Evolutionary conservation across 2,329 filamentous ascomycete species (phyloP).

Genomic region (Fusarium mexicanum): DNA sequence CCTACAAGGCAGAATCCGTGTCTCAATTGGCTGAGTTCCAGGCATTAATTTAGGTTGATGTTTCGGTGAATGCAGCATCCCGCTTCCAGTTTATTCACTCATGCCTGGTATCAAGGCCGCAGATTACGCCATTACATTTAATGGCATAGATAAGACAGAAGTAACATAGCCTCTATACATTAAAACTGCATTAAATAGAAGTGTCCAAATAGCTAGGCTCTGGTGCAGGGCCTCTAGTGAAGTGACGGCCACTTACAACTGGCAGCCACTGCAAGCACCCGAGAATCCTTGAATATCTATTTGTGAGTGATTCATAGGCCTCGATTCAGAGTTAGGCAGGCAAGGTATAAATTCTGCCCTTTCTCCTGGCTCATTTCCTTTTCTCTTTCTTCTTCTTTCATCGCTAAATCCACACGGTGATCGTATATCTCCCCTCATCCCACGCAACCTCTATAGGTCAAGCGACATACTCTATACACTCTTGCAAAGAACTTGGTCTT

Average conservation of each 20-base stretch:
- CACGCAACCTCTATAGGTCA: not conserved
- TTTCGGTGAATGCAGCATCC: not conserved
- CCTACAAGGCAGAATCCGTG: not conserved
- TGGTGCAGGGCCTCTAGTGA: not conserved
- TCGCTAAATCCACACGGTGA: not conserved
- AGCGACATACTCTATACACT: not conserved
- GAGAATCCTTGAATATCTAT: not conserved
- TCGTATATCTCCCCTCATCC: not conserved
- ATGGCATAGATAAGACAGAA: not conserved
- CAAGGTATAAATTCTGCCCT: not conserved
- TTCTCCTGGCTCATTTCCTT: not conserved
- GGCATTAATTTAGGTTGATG: accelerated
- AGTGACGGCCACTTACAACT: not conserved
- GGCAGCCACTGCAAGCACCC: conserved; percentile 2
- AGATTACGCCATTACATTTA: not conserved
- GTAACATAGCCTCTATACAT: not conserved
- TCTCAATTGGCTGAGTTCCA: not conserved
- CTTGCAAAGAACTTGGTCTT: too few species aligned
- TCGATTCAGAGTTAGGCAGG: not conserved
- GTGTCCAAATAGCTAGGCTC: not conserved
- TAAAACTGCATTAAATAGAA: not conserved
- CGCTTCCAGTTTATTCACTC: not conserved
- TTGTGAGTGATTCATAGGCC: not conserved
- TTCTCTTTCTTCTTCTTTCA: not conserved
- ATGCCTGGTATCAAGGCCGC: not conserved